These are phyloP conservation scores for Epichloe festucae DNA, from an alignment of 2,329 filamentous ascomycete genomes.

Conservation along the genomic window DNA sequence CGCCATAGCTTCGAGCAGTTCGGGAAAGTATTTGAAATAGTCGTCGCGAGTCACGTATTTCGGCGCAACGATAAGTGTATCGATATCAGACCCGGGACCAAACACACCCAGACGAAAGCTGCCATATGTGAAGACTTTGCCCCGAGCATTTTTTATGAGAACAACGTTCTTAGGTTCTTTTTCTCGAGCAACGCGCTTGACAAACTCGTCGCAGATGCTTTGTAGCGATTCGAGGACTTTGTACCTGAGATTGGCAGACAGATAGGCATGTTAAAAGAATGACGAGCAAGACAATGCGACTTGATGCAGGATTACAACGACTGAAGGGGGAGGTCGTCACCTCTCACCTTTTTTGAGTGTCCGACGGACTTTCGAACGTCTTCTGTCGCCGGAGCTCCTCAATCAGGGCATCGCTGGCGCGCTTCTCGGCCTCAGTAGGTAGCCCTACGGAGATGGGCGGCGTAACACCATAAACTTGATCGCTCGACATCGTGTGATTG, in stretches of 20 bases:
- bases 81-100: slow-evolving; percentile 93
- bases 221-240: slow-evolving; percentile 66
- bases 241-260: slow-evolving; percentile 33
- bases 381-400: slow-evolving; percentile 78
- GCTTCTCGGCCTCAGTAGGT: slow-evolving; percentile 65
- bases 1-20: slow-evolving; percentile 62
- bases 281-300: background rate
- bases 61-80: slow-evolving; percentile 84
- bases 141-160: slow-evolving; percentile 70
- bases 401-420: slow-evolving; percentile 65
- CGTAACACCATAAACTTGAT: slow-evolving; percentile 53
- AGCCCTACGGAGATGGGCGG: slow-evolving; percentile 66
- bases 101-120: slow-evolving; percentile 92
- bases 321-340: no score
- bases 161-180: slow-evolving; percentile 61
- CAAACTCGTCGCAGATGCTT: slow-evolving; percentile 71
- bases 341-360: slow-evolving; percentile 66
- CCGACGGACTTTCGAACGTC: slow-evolving; percentile 76
- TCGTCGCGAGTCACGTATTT: slow-evolving; percentile 81
- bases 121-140: slow-evolving; percentile 90
- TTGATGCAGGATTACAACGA: background rate
- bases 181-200: slow-evolving; percentile 63
- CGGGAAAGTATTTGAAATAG: slow-evolving; percentile 85
- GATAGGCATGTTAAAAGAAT: background rate
- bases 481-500: slow-evolving; percentile 20